Base-by-base conservation (phyloP, 129 eudicot genomes). In the Flaveria bidentis region DNA sequence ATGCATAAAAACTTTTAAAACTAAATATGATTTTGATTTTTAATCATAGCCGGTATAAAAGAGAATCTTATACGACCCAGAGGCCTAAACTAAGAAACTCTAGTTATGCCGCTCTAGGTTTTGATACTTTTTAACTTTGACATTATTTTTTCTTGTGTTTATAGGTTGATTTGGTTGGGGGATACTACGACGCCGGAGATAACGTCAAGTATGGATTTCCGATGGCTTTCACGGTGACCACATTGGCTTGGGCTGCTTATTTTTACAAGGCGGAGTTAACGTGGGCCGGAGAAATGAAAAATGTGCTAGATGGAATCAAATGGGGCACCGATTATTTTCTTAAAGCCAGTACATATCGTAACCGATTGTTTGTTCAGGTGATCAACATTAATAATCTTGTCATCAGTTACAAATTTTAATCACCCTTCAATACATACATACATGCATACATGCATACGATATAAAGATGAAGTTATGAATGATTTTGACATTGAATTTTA, bases 171-270 rank as follows among this genome's bases (percentile, higher is more conserved):
- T 81, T 92, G 69, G 92, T 78, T 9, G 98, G 98, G 36, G 98
- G 98, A 82, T 92, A 92, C 79, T 92, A 92, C 71, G 98, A 92
- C 65, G 98, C 98, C 22, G 98, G 98, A 23, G 98, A 92, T 79
- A 92, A 92, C 67, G 96, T 92, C 5, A 92, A 92, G 56, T 92
- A 81, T 61, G 98, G 98, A 1, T 75, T 90, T 20, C 98, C 98
- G 5, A 86, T 92, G 96, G 98, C 96, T 2, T 92, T 92, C 80
- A 92, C 98, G 9, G 75, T 90, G 14, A 88, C 98, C 58, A 92
- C 98, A 1, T 73, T 92, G 69, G 82, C 98, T 3, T 90, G 96
- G 98, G 90, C 82, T 8, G 92, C 92, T 12, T 71, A 82, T 5
- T 69, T 53, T 36, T 92, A 92, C 30, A 26, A 63, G 6, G 26